phyloP scores from a whole-genome alignment of 768 basidiomycete species.

The Rhodosporidiobolus sp. region DNA sequence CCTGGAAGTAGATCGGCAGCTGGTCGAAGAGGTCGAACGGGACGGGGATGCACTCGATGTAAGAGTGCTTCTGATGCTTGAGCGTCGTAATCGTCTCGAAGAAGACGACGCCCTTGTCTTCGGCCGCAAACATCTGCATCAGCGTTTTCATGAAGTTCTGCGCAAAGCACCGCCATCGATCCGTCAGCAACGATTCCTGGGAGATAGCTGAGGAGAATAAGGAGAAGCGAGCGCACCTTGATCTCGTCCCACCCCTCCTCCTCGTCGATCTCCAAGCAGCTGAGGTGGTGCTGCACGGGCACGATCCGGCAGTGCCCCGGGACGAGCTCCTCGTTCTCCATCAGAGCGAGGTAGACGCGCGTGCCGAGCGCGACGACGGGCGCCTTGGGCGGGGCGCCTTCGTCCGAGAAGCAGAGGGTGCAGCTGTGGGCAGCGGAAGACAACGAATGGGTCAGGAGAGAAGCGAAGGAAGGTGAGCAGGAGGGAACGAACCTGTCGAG shows the following conservation, averaged over 20 bases:
- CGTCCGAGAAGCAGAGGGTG: slow-evolving; percentile 59
- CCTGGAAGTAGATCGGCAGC: slow-evolving; percentile 90
- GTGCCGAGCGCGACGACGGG: slow-evolving; percentile 88
- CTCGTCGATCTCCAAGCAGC: slow-evolving; percentile 88
- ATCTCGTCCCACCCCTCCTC: slow-evolving; percentile 95
- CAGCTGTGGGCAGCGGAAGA: slow-evolving; percentile 22
- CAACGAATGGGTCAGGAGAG: not conserved
- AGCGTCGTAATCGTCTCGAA: slow-evolving; percentile 87
- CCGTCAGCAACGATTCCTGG: not conserved
- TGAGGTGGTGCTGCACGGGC: slow-evolving; percentile 88
- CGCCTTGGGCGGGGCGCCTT: slow-evolving; percentile 81
- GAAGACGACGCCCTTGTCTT: slow-evolving; percentile 91
- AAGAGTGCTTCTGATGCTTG: slow-evolving; percentile 84
- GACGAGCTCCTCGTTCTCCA: slow-evolving; percentile 79
- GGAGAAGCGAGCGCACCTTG: slow-evolving; percentile 57
- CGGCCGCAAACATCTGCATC: slow-evolving; percentile 88
- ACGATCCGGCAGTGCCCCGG: slow-evolving; percentile 91
- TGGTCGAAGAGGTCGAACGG: slow-evolving; percentile 83
- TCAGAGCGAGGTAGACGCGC: slow-evolving; percentile 84
- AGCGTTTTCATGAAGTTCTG: slow-evolving; percentile 85
- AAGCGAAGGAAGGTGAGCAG: slow-evolving; percentile 56
- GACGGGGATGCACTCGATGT: slow-evolving; percentile 88
- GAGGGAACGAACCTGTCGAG: slow-evolving; percentile 63
- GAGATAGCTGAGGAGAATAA: not conserved
- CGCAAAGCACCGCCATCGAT: not conserved